Percentiles rank a stretch among this genome's conserved stretches.
Conservation (phyloP, 106 monocot genomes). For the Dioscorea zingiberensis region DNA sequence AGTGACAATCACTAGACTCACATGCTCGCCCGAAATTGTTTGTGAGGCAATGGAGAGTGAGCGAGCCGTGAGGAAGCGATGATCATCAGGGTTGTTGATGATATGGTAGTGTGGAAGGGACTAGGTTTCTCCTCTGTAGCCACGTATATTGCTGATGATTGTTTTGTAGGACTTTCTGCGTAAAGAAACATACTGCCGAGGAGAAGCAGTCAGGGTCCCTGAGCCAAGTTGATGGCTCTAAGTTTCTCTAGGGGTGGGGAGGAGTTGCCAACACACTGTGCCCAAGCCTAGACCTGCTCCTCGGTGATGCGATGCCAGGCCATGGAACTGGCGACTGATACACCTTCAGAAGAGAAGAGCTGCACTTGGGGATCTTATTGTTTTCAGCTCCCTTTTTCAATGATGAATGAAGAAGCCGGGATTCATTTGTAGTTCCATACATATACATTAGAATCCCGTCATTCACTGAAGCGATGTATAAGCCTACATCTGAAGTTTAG, state of each 20-base stretch:
- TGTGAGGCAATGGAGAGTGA: not conserved
- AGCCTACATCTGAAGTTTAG: constrained; percentile 48
- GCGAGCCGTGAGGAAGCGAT: not conserved
- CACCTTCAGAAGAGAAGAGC: constrained; percentile 39
- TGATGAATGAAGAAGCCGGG: constrained; percentile 1
- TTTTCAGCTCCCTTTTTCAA: constrained; percentile 18
- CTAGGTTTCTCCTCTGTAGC: constrained; percentile 61
- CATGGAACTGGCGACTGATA: constrained; percentile 53
- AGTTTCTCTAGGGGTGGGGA: constrained; percentile 12
- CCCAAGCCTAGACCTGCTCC: not conserved
- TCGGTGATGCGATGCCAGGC: constrained; percentile 25
- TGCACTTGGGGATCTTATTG: constrained; percentile 18
- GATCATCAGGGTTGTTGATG: not conserved
- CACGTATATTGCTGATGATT: constrained; percentile 44
- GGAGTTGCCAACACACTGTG: not conserved
- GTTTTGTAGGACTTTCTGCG: constrained; percentile 17
- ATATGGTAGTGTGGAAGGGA: constrained; percentile 4
- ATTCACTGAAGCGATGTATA: constrained; percentile 42
- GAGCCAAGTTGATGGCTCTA: constrained; percentile 24
- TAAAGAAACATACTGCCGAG: constrained; percentile 36
- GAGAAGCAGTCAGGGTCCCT: constrained; percentile 45
- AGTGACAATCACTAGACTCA: constrained; percentile 64
- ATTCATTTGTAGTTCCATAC: constrained; percentile 28
- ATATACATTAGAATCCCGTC: constrained; percentile 44
- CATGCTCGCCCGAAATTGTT: constrained; percentile 26